phyloP scores from a whole-genome alignment of 495 filamentous ascomycete species.

The Talaromyces borbonicus region DNA sequence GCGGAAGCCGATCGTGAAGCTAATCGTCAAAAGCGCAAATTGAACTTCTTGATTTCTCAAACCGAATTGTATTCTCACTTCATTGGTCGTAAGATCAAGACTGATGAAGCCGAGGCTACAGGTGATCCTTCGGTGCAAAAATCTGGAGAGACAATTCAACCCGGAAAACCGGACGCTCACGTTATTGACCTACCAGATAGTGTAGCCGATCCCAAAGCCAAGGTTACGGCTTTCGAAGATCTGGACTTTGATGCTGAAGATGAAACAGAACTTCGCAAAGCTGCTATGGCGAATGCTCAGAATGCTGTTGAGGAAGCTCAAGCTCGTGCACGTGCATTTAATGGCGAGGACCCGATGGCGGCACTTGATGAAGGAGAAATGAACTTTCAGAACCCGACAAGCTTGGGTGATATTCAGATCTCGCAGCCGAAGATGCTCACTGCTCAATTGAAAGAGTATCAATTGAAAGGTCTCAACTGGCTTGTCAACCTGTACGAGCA shows the following conservation, averaged over 20 bases:
- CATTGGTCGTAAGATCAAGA: conserved; percentile 98
- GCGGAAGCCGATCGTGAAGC: conserved; percentile 95
- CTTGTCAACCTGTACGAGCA: conserved; percentile 98
- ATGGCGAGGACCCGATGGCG: conserved; percentile 44
- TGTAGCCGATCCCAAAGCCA: conserved; percentile 46
- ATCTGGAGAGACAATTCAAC: conserved; percentile 32
- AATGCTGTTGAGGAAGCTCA: conserved; percentile 93
- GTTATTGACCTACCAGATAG: conserved; percentile 49
- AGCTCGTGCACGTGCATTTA: conserved; percentile 84
- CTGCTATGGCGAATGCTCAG: conserved; percentile 92
- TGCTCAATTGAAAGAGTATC: conserved; percentile 93
- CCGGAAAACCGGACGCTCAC: conserved; percentile 35
- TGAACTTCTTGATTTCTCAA: conserved; percentile 98
- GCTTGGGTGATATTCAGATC: conserved; percentile 86
- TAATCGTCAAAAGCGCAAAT: conserved; percentile 92
- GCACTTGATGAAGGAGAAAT: conserved; percentile 73
- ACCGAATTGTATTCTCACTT: conserved; percentile 99
- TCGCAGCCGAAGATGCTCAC: conserved; percentile 90
- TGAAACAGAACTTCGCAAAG: conserved; percentile 67
- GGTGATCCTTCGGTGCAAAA: conserved; percentile 61
- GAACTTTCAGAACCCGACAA: conserved; percentile 98
- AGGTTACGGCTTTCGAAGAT: conserved; percentile 87
- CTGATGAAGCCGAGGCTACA: conserved; percentile 84
- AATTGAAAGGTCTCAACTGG: conserved; percentile 98
- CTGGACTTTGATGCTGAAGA: conserved; percentile 95